Evolutionary conservation across 257 asterid species (phyloP), one percentile per base, ranked within the genome.

Genomic region (Coffea eugenioides): DNA sequence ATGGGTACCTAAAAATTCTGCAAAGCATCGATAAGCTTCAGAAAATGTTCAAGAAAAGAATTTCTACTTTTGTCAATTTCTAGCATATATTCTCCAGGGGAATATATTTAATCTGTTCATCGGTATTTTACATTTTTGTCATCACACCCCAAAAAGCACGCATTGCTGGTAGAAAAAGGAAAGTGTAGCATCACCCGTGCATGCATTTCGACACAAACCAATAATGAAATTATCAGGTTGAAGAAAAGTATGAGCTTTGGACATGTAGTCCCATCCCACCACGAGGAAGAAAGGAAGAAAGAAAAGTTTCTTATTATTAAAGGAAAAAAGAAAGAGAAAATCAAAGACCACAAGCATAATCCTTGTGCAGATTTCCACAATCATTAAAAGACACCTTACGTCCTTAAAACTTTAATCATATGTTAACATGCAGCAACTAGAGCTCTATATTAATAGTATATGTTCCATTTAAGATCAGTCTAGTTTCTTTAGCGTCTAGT

Each of bases 201-300:
- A 71, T 80, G 73, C 48, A 39, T 69, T 45, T 71, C 0, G 75
- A 45, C 14, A 23, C 2, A 15, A 46, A 57, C 34, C 27, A 54
- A 49, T 36, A 34, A 75, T 62, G 61, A 67, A 71, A 21, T 64
- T 74, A 77, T 71, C 59, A 69, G 80, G 61, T 77, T 73, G 77
- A 21, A 73, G 43, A 39, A 76, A 65, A 71, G 15, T 65, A 34
- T 7, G 61, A 51, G 27, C 36, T 67, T 78, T 39, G 80, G 87
- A 79, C 84, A 74, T 83, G 85, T 66, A 79, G 82, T 75, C 88
- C 87, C 88, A 77, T 83, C 86, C 82, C 82, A 82, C 86, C 83
- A 74, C 69, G 20, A 51, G 78, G 73, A 79, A 15, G 79, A 80
- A 81, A 73, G 65, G 13, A 64, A 25, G 43, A n/a, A 77, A 62